Evolutionary conservation across 2,329 filamentous ascomycete species (phyloP).

Genomic region (Corynespora cassiicola): DNA sequence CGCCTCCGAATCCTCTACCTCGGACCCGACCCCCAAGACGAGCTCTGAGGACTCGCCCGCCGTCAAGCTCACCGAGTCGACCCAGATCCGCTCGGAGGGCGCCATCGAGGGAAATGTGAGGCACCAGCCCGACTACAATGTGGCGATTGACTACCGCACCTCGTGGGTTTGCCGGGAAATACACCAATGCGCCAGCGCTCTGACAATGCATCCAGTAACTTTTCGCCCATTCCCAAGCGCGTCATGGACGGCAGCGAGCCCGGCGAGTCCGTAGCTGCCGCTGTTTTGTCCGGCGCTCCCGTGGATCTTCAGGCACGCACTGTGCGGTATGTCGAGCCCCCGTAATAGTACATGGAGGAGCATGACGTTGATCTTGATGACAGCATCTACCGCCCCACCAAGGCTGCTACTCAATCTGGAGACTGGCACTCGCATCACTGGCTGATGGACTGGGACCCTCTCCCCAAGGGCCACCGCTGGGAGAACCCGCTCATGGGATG

Average conservation of each 20-base stretch:
- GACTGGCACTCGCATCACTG: slow-evolving; percentile 83
- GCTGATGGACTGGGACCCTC: slow-evolving; percentile 98
- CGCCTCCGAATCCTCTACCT: slow-evolving; percentile 31
- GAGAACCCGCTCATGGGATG: slow-evolving; percentile 98
- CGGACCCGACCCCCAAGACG: slow-evolving; percentile 35
- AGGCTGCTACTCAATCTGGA: slow-evolving; percentile 96
- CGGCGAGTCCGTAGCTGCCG: slow-evolving; percentile 75
- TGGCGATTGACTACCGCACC: slow-evolving; percentile 83
- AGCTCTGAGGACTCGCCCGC: slow-evolving; percentile 45
- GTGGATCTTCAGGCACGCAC: slow-evolving; percentile 92
- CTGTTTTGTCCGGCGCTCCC: slow-evolving; percentile 88
- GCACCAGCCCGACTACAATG: slow-evolving; percentile 82
- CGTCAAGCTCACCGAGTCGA: slow-evolving; percentile 47
- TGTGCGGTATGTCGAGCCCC: slow-evolving; percentile 72
- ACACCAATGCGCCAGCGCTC: slow-evolving; percentile 10
- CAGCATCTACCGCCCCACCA: slow-evolving; percentile 90
- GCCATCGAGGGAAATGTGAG: slow-evolving; percentile 59
- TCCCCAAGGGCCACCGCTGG: slow-evolving; percentile 93
- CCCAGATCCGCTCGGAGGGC: slow-evolving; percentile 59
- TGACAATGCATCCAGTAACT: slow-evolving; percentile 66
- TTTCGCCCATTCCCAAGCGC: slow-evolving; percentile 87
- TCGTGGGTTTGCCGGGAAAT: slow-evolving; percentile 67
- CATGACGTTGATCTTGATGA: slow-evolving; percentile 12
- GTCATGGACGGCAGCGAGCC: slow-evolving; percentile 92
- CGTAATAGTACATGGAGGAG: neutral